Evolutionary conservation across 2,329 filamentous ascomycete genomes (phyloP), one percentile per base, ranked within the genome.

Genomic region (Elsinoe fawcettii): DNA sequence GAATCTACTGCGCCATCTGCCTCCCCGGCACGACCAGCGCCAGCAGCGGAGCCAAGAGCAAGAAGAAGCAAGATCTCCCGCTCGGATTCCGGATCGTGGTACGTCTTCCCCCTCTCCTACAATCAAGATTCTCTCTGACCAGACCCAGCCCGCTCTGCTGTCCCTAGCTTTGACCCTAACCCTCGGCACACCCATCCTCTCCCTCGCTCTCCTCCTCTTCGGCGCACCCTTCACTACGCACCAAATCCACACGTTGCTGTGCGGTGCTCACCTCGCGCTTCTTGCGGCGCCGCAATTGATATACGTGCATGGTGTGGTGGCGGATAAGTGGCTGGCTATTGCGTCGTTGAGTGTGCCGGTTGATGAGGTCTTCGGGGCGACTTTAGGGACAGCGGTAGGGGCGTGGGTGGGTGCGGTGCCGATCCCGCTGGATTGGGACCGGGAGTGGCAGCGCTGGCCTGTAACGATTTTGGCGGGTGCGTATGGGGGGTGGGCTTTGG

Each of bases 361-460:
- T 20, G 93, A 97, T 71, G 87, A 91, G 68, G 83, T 88, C 0
- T 93, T 90, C 73, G 92, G 90, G 2, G 89, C 83, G 1, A 78
- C 89, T 8, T 71, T 91, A n/a, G 93, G 93, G 4, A 84, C 84
- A 0, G 75, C 86, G 23, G 66, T 92, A 1, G 93, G 93, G 5
- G 90, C 89, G 39, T 97, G 93, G 93, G 74, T 96, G 41, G 93
- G 93, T 2, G 93, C 93, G 6, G 83, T 97, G 55, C 93, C 95
- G 0, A 97, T 99, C 64, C 93, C 93, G 1, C 76, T 99, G 63
- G 93, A 99, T 70, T 97, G 92, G 92, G 93, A 99, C 70, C 84
- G 93, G n/a, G 90, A 95, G 65, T 99, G 93, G 93, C 93, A 99
- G 80, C 88, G 86, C 71, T 99, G 92, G 88, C 93, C 93, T 0